These are phyloP conservation scores for Magnusiomyces suaveolens DNA, from an alignment of 1,139 yeast genomes.

Conservation along the genomic window DNA sequence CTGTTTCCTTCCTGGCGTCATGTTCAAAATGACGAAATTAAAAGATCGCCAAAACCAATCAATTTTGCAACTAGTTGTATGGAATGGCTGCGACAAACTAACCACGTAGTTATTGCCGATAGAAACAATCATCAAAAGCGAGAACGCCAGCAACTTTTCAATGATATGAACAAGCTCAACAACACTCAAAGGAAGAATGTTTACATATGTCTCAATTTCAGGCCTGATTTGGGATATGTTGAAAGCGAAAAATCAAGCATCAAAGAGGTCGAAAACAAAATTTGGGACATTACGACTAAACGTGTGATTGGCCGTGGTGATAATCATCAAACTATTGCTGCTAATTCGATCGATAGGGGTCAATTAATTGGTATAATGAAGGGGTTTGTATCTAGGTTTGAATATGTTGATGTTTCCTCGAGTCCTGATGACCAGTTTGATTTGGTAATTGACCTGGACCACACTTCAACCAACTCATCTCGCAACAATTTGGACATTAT, in stretches of 20 bases:
- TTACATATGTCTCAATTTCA: slow-evolving; percentile 62
- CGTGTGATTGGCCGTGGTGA: slow-evolving; percentile 70
- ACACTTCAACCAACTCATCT: slow-evolving; percentile 47
- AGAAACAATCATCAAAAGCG: slow-evolving; percentile 67
- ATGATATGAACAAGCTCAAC: slow-evolving; percentile 30
- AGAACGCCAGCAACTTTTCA: slow-evolving; percentile 62
- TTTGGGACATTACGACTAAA: slow-evolving; percentile 40
- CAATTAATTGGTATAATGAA: slow-evolving; percentile 54
- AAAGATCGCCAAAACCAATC: slow-evolving; percentile 33
- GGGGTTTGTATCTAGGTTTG: slow-evolving; percentile 64
- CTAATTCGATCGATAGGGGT: slow-evolving; percentile 37
- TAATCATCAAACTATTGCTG: slow-evolving; percentile 78
- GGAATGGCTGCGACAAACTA: slow-evolving; percentile 34
- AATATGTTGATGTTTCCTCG: slow-evolving; percentile 40
- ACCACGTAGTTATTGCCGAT: slow-evolving; percentile 53
- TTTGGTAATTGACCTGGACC: slow-evolving; percentile 40
- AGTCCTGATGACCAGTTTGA: slow-evolving; percentile 66
- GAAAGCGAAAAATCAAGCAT: neutral
- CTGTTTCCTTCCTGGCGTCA: slow-evolving; percentile 62
- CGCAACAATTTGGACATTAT: slow-evolving; percentile 43
- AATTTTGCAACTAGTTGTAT: slow-evolving; percentile 40
- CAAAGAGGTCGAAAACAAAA: slow-evolving; percentile 18
- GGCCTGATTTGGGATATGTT: slow-evolving; percentile 33
- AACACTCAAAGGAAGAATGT: slow-evolving; percentile 20
- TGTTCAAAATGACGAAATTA: slow-evolving; percentile 76